Evolutionary conservation across 129 eudicot genomes (phyloP), one percentile per base, ranked within the genome.

Genomic region (Ambrosia trifida): DNA sequence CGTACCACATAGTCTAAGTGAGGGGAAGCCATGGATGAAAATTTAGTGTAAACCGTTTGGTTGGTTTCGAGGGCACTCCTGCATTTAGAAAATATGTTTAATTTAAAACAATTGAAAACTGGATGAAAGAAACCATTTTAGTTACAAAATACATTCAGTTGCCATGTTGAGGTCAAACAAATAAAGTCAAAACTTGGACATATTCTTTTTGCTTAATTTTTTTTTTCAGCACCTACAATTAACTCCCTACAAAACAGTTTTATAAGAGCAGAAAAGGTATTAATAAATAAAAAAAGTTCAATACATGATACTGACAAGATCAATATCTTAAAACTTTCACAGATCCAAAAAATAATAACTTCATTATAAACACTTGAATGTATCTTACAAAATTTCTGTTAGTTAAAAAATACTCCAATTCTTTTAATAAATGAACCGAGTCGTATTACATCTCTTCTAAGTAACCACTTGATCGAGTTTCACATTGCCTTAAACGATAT

Each of bases 1-100:
- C n/a, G n/a, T n/a, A n/a, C n/a, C n/a, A n/a, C n/a, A n/a, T n/a
- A n/a, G n/a, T n/a, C n/a, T n/a, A n/a, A n/a, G n/a, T n/a, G n/a
- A n/a, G n/a, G n/a, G 7, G 81, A 81, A 16, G 81, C 80, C 73
- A 77, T 72, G 10, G 84, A 70, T 72, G 84, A 80, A 36, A 83
- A 28, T 50, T 64, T 76, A 66, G 67, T 38, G 61, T 72, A 64
- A n/a, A 76, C 59, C 13, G 16, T 51, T 59, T 75, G 74, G 61
- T 24, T 24, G 28, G 28, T 24, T 24, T 24, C 28, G 28, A 24
- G 28, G 28, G 28, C 28, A 24, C 28, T 78, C 75, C 91, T 86
- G 45, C 44, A 74, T 64, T 40, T 64, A 3, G 8, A 64, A 24
- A 45, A 66, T 2, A n/a, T 40, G 17, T 5, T 31, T 32, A 14